A percentile compares a stretch with the other conserved stretches of the same genome.
Evolutionary conservation across 2,329 filamentous ascomycete species (phyloP).

Genomic region (Pestalotiopsis sp.): DNA sequence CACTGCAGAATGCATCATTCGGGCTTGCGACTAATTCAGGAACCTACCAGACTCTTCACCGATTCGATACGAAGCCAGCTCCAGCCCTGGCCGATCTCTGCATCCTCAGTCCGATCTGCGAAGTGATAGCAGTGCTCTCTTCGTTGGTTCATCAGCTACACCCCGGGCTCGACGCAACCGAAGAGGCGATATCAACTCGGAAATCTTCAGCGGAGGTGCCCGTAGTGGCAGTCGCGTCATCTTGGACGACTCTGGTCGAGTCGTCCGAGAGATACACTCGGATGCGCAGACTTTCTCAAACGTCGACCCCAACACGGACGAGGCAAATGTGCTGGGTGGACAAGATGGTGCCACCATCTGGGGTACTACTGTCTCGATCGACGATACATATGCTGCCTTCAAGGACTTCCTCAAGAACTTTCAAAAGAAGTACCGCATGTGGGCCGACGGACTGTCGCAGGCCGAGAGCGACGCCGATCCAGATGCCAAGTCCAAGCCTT

Average conservation of each 20-base stretch:
- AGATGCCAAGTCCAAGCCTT: constrained; percentile 77
- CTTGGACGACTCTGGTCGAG: constrained; percentile 60
- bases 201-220: constrained; percentile 63
- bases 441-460: constrained; percentile 80
- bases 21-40: constrained; percentile 7
- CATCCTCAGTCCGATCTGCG: constrained; percentile 70
- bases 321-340: constrained; percentile 85
- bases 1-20: background rate
- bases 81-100: constrained; percentile 73
- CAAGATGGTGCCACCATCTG: constrained; percentile 84
- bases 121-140: constrained; percentile 85
- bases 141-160: constrained; percentile 68
- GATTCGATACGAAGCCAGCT: constrained; percentile 87
- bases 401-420: constrained; percentile 94
- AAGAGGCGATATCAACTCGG: constrained; percentile 86
- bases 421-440: constrained; percentile 91
- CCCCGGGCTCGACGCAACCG: constrained; percentile 59
- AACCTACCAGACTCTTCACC: constrained; percentile 78
- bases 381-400: constrained; percentile 84
- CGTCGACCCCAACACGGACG: constrained; percentile 81
- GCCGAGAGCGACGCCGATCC: constrained; percentile 72
- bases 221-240: constrained; percentile 57
- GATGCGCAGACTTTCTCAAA: constrained; percentile 65
- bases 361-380: constrained; percentile 95
- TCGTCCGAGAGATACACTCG: constrained; percentile 59